Base-by-base conservation (phyloP, 805 yeast genomes). In the Candida peoriensis region DNA sequence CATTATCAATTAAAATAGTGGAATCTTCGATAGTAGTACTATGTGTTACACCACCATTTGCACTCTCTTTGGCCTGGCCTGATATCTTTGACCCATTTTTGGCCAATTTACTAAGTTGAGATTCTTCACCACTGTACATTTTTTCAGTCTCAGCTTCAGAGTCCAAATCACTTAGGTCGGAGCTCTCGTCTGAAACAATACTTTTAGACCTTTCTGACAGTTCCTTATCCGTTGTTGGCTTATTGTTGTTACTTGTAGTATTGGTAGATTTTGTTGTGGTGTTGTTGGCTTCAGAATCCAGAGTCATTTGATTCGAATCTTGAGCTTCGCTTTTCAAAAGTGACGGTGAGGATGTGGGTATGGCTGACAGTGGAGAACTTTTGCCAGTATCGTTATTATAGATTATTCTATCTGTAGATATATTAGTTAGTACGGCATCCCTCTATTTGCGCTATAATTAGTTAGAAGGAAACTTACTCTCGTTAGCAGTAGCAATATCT, bases 141-240 rank as follows among this genome's bases (percentile, higher is more conserved):
- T 76, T 81, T 53, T 88, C 96, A 0, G 97, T 88, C 55, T 88
- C 97, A 13, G 93, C 95, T 58, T 88, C 96, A 12, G 93, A 81
- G 46, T 78, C 78, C 38, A 74, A 66, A 35, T 75, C 81, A 31
- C 74, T 77, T 42, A 76, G 57, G 37, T 76, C 83, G 26, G 68
- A 63, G 13, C 52, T 44, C 27, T 44, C 52, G 36, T 52, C 52
- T 12, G 53, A 49, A 14, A 37, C 54, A 12, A 49, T 40, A 13
- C 57, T 44, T 19, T 32, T 39, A 20, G 49, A 36, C 34, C 59
- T 19, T 7, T 30, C 37, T 20, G 13, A 11, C 12, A 25, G 19
- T n/a, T n/a, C n/a, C n/a, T 24, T 11, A 13, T 31, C 32, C 5
- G 25, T 24, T n/a, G 26, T 13, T 16, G 19, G 14, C 21, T 12